Base-by-base conservation (phyloP, 176 grass and related monocot genomes). In the Eremochloa ophiuroides region DNA sequence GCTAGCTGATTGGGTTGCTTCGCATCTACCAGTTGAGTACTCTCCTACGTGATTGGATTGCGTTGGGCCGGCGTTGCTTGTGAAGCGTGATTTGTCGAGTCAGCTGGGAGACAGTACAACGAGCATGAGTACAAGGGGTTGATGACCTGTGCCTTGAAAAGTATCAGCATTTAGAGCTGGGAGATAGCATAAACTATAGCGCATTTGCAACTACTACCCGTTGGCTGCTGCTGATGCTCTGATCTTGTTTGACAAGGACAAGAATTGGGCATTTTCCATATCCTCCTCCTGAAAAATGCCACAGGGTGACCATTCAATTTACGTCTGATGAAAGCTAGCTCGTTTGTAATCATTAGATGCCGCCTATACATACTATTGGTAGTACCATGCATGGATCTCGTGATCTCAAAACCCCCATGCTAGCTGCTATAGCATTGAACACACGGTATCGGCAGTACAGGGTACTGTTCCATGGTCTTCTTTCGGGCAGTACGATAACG, bases 181-280 rank as follows among this genome's bases (percentile, higher is more conserved):
- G n/a, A 56, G 83, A 85, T 77, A 78, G 35, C 83, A 82, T 89
- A 89, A 86, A 73, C 47, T 85, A 89, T 66, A 78, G 10, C 11
- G 56, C 65, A 18, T 77, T 44, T 77, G 33, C 39, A 80, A 75
- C 87, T 30, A 69, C 87, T 39, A 37, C 56, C 82, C 27, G 61
- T 16, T 58, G 58, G 73, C 56, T 63, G 42, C 4, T 4, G 33
- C 4, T 33, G 33, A 4, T 33, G 33, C 33, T 33, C 42, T 80
- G 22, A 7, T 23, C 44, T 31, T 34, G 13, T 82, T 37, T 20
- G 65, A 77, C 63, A 31, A 67, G 22, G 60, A 5, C 84, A 48
- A 23, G 16, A 8, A 14, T 7, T 29, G 15, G 15, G 61, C 61
- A 11, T 50, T 30, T 7, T 30, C 10, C 70, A 53, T 76, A n/a